A percentile compares a stretch with the other conserved stretches of the same genome.
Evolutionary conservation across 169 alveolate genomes (phyloP).

Genomic region (Babesia gibsoni): DNA sequence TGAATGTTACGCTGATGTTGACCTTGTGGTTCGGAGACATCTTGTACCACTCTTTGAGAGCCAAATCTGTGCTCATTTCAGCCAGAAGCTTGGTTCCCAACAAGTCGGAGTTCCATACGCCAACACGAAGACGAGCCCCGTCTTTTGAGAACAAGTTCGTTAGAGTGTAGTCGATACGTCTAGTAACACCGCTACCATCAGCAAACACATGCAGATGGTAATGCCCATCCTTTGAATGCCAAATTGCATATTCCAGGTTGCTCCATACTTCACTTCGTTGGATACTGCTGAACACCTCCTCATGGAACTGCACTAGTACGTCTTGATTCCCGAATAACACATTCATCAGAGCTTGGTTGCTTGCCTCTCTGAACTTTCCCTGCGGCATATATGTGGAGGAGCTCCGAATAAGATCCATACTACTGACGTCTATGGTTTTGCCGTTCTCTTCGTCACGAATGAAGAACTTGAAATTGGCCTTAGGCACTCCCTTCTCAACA

Average conservation of each 20-base stretch:
- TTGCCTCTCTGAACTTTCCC: conserved; percentile 25
- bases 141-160: conserved; percentile 14
- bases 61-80: background rate
- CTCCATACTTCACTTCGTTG: conserved; percentile 2
- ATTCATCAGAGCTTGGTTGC: conserved; percentile 1
- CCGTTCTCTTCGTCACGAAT: conserved; percentile 26
- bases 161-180: conserved; percentile 9
- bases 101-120: conserved; percentile 3
- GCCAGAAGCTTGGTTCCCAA: conserved; percentile 7
- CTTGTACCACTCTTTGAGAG: conserved; percentile 20
- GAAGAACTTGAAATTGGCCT: conserved; percentile 40
- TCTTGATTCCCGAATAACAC: background rate
- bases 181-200: conserved; percentile 23
- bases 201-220: conserved; percentile 11
- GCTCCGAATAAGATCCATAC: conserved; percentile 16
- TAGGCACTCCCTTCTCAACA: conserved; percentile 33
- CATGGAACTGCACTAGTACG: conserved; percentile 5
- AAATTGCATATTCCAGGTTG: conserved; percentile 24
- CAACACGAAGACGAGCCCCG: conserved; percentile 26
- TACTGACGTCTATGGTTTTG: conserved; percentile 5
- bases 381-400: conserved; percentile 12
- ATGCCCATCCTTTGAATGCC: conserved; percentile 23
- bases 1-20: conserved; percentile 14
- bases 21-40: conserved; percentile 16
- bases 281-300: conserved; percentile 18